Conservation (phyloP, 495 filamentous ascomycete species). For the Amniculicola lignicola region DNA sequence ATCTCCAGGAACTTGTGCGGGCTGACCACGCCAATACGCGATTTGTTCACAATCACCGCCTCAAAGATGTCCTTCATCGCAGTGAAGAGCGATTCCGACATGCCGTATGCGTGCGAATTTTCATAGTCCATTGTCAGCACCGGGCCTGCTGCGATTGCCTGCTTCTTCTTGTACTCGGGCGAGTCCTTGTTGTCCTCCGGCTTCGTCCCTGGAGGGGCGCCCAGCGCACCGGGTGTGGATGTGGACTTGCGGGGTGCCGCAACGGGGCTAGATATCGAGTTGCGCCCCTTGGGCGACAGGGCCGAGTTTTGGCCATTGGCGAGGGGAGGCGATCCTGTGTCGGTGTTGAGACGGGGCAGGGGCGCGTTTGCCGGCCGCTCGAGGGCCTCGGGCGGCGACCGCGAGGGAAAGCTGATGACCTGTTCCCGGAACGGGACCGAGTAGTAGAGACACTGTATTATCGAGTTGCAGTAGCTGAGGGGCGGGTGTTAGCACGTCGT, state of each 20-base stretch:
- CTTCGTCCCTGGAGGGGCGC: conserved; percentile 46
- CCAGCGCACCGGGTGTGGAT: conserved; percentile 23
- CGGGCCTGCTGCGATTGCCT: conserved; percentile 81
- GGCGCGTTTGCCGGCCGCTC: conserved; percentile 46
- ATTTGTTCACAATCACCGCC: conserved; percentile 75
- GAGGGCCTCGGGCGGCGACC: conserved; percentile 56
- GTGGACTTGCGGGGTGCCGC: conserved; percentile 26
- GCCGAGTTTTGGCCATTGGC: conserved; percentile 25
- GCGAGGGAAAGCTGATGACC: conserved; percentile 83
- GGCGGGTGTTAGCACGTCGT: not conserved
- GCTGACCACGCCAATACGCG: conserved; percentile 85
- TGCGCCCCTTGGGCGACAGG: conserved; percentile 29
- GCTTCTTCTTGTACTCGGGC: conserved; percentile 95
- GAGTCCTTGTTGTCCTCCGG: conserved; percentile 76
- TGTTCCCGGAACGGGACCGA: conserved; percentile 92
- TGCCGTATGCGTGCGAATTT: conserved; percentile 76
- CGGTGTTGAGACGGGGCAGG: conserved; percentile 49
- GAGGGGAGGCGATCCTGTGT: conserved; percentile 25
- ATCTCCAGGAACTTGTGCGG: conserved; percentile 92
- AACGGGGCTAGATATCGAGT: conserved; percentile 26
- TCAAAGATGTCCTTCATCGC: conserved; percentile 96
- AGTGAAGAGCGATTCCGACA: conserved; percentile 92
- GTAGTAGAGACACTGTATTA: conserved; percentile 94
- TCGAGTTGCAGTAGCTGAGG: conserved; percentile 93
- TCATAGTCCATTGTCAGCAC: conserved; percentile 77